A percentile compares a stretch with the other conserved stretches of the same genome.
Evolutionary conservation across 441 rosid genomes (phyloP).

Genomic region (Eruca vesicaria): DNA sequence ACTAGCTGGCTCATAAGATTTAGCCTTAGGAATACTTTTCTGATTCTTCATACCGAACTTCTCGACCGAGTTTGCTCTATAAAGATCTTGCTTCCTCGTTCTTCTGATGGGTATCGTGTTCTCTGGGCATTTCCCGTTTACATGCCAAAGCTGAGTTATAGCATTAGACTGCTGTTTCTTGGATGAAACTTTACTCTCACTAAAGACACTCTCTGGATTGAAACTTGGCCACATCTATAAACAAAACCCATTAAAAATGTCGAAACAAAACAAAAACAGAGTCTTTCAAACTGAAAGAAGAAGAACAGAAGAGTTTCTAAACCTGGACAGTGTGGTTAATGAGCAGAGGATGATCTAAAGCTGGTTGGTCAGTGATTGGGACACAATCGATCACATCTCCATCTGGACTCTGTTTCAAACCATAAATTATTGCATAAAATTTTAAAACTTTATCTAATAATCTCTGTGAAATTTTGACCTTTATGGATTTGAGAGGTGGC

Average conservation of each 20-base stretch:
- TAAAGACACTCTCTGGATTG: conserved; percentile 44
- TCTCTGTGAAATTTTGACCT: conserved; percentile 29
- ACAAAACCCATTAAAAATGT: conserved; percentile 17
- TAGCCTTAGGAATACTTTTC: conserved; percentile 41
- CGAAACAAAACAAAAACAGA: background rate
- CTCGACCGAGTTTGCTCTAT: conserved; percentile 48
- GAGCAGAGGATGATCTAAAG: conserved; percentile 52
- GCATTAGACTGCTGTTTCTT: conserved; percentile 21
- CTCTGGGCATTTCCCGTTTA: conserved; percentile 48
- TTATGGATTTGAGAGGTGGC: conserved; percentile 51
- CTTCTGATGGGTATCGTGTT: conserved; percentile 54
- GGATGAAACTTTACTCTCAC: conserved; percentile 35
- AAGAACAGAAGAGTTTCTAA: background rate
- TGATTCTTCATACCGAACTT: conserved; percentile 48
- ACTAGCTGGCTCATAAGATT: conserved; percentile 35
- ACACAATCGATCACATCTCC: conserved; percentile 62
- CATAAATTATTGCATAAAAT: background rate
- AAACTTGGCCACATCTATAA: conserved; percentile 46
- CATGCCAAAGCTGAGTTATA: conserved; percentile 49
- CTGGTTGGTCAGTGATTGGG: conserved; percentile 47
- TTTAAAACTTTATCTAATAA: background rate
- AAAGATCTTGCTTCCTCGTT: conserved; percentile 43
- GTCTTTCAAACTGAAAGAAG: background rate
- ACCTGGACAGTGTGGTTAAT: conserved; percentile 60
- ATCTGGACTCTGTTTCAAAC: conserved; percentile 52